Conservation (phyloP, 768 basidiomycete genomes). For the Phylloporus sp. region DNA sequence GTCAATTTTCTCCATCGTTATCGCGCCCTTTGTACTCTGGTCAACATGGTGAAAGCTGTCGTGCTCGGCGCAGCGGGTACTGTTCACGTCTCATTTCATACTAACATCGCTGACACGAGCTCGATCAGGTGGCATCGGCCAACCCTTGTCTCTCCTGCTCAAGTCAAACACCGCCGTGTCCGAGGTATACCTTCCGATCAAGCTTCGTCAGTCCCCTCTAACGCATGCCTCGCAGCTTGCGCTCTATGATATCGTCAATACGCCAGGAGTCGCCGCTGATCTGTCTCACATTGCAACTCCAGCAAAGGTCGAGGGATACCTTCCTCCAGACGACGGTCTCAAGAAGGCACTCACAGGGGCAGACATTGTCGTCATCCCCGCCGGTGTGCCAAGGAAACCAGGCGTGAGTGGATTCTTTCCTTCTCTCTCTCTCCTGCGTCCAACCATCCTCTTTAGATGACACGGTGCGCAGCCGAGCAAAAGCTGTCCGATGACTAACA, state of each 20-base stretch:
- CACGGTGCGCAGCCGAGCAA: constrained; percentile 35
- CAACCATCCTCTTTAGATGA: constrained; percentile 37
- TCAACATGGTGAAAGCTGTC: constrained; percentile 62
- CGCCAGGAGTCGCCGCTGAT: constrained; percentile 96
- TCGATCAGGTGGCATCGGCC: constrained; percentile 84
- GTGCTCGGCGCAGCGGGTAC: constrained; percentile 94
- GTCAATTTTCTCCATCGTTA: not conserved
- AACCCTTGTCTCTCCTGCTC: constrained; percentile 88
- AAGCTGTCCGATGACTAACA: constrained; percentile 8
- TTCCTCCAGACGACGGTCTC: constrained; percentile 75
- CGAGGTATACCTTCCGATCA: constrained; percentile 42
- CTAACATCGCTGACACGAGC: constrained; percentile 2
- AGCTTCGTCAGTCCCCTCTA: not conserved
- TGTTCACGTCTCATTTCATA: too few species aligned
- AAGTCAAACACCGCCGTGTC: constrained; percentile 81
- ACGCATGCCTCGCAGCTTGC: constrained; percentile 49
- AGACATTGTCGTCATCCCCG: constrained; percentile 90
- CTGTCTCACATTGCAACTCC: constrained; percentile 90
- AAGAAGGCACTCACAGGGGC: constrained; percentile 81
- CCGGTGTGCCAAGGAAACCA: constrained; percentile 94
- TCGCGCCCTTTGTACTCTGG: not conserved
- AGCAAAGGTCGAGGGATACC: constrained; percentile 77
- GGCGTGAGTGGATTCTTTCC: constrained; percentile 50
- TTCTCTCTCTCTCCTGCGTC: too few species aligned
- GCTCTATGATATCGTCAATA: constrained; percentile 94